Conservation (phyloP, 371 early-diverging fungal genomes). For the Circinella umbellata region DNA sequence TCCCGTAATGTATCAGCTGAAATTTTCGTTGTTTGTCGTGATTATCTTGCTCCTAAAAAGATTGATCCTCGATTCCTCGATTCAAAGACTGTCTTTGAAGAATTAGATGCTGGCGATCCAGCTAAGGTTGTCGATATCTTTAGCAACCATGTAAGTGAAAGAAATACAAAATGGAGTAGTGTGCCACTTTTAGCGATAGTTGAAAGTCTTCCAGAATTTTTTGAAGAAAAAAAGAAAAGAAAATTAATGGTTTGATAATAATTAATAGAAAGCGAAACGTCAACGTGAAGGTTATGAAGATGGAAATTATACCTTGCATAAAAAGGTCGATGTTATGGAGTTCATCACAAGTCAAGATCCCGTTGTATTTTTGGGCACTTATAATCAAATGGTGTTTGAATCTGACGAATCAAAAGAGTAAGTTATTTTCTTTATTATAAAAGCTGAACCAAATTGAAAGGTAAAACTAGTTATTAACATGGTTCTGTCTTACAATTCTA, state of each 20-base stretch:
- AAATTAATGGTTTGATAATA: background rate
- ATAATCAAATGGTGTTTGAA: slow-evolving; percentile 77
- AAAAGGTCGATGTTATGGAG: slow-evolving; percentile 71
- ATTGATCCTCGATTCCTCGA: slow-evolving; percentile 97
- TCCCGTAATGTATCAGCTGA: slow-evolving; percentile 99
- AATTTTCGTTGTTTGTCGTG: slow-evolving; percentile 98
- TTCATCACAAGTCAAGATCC: slow-evolving; percentile 84
- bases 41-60: slow-evolving; percentile 93
- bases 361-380: slow-evolving; percentile 73
- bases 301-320: slow-evolving; percentile 87
- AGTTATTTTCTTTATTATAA: slow-evolving; percentile 6
- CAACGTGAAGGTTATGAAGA: slow-evolving; percentile 98
- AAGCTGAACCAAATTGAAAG: too few relatives aligned
- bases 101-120: slow-evolving; percentile 68
- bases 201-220: too few relatives aligned
- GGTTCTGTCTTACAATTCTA: background rate
- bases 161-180: too few relatives aligned
- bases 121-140: slow-evolving; percentile 69
- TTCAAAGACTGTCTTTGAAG: slow-evolving; percentile 94
- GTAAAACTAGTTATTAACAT: too few relatives aligned
- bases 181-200: too few relatives aligned
- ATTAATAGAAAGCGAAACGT: slow-evolving; percentile 71
- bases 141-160: slow-evolving; percentile 65
- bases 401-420: slow-evolving; percentile 64
- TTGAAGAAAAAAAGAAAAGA: background rate